A percentile compares a stretch with the other conserved stretches of the same genome.
Conservation (phyloP, 2,329 filamentous ascomycete species). For the Cladosporium sp. region DNA sequence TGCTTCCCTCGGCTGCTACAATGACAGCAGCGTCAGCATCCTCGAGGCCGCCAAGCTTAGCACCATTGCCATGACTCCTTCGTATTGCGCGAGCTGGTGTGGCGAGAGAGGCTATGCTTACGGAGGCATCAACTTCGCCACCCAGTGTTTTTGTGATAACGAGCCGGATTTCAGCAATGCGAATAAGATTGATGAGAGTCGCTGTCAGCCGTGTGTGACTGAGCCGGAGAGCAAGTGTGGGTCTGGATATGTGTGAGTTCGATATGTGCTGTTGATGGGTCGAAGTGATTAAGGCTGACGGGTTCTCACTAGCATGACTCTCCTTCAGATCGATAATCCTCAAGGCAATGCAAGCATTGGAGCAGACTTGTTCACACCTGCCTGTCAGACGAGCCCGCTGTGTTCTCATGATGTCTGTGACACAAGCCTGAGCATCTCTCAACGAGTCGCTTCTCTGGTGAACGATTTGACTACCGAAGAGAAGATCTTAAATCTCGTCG, state of each 20-base stretch:
- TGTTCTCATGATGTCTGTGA: slow-evolving; percentile 4
- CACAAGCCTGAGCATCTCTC: background rate
- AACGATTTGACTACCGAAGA: background rate
- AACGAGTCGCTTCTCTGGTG: slow-evolving; percentile 8
- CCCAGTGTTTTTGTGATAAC: slow-evolving; percentile 12
- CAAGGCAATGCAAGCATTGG: slow-evolving; percentile 3
- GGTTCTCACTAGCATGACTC: background rate
- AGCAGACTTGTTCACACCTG: slow-evolving; percentile 6
- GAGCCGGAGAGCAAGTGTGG: slow-evolving; percentile 10
- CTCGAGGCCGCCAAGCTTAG: slow-evolving; percentile 10
- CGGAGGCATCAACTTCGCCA: slow-evolving; percentile 9
- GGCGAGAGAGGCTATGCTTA: slow-evolving; percentile 11
- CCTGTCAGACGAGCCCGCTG: slow-evolving; percentile 9
- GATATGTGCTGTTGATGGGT: background rate
- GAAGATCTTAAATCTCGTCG: slow-evolving; percentile 40
- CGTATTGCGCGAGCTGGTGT: slow-evolving; percentile 11
- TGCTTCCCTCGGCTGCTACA: slow-evolving; percentile 7
- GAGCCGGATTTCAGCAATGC: slow-evolving; percentile 10
- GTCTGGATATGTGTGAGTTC: slow-evolving; percentile 1
- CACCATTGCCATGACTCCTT: slow-evolving; percentile 11
- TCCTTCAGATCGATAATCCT: slow-evolving; percentile 6
- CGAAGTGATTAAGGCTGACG: background rate
- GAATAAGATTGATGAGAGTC: slow-evolving; percentile 7
- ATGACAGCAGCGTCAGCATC: slow-evolving; percentile 13
- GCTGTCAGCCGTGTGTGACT: slow-evolving; percentile 4